Evolutionary conservation across 2,329 filamentous ascomycete genomes (phyloP).

Genomic region (Chrysoporthe austroafricana): DNA sequence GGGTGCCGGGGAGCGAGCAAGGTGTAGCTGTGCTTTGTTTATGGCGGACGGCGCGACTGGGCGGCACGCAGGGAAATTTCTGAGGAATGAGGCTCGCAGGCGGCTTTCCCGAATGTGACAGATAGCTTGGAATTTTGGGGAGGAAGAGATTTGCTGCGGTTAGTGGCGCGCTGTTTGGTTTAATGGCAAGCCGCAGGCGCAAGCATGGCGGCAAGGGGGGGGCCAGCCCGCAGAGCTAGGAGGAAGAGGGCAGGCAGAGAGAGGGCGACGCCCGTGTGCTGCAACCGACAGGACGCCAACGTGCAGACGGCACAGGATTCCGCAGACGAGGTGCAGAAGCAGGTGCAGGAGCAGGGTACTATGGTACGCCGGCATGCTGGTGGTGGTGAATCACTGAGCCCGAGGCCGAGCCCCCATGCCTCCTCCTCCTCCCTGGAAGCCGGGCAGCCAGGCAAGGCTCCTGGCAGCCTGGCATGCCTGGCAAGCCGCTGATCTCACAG

Average conservation of each 20-base stretch:
- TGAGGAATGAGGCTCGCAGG: slow-evolving; percentile 9
- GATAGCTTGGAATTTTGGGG: slow-evolving; percentile 10
- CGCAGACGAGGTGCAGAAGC: not conserved
- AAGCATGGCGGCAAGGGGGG: slow-evolving; percentile 10
- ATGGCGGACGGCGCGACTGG: not conserved
- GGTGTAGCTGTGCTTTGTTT: not conserved
- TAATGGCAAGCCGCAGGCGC: slow-evolving; percentile 19
- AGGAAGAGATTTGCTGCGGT: slow-evolving; percentile 24
- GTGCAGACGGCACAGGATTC: slow-evolving; percentile 12
- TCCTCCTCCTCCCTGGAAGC: not conserved
- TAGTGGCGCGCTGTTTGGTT: slow-evolving; percentile 25
- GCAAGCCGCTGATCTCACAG: not conserved
- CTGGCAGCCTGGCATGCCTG: not conserved
- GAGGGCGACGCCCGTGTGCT: not conserved
- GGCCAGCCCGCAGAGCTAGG: not conserved
- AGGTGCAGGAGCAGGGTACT: not conserved
- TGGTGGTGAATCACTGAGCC: not conserved
- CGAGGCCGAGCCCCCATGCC: not conserved
- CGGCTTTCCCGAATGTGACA: slow-evolving; percentile 17
- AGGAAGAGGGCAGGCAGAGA: not conserved
- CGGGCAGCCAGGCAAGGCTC: too few relatives aligned
- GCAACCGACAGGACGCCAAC: slow-evolving; percentile 8
- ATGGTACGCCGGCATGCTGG: not conserved
- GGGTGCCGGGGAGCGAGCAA: not conserved
- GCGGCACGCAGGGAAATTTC: not conserved